A percentile compares a stretch with the other conserved stretches of the same genome.
phyloP scores from a whole-genome alignment of 2,329 filamentous ascomycete genomes.

The Rutstroemia sp. region DNA sequence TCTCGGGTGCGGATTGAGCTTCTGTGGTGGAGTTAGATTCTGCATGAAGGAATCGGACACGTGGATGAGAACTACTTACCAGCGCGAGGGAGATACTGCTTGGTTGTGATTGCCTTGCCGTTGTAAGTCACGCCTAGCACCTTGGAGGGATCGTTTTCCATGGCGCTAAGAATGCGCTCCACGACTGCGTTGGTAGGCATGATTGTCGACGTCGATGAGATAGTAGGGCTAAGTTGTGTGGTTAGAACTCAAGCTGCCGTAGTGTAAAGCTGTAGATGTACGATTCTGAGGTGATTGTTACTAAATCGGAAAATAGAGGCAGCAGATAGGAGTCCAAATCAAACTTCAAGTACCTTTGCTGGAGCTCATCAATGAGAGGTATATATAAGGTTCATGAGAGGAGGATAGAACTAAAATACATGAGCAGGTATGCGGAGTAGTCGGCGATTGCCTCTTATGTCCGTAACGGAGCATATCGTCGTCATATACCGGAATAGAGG shows the following conservation, averaged over 20 bases:
- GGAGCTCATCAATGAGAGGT: too few relatives aligned
- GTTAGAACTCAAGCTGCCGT: neutral
- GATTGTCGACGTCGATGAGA: neutral
- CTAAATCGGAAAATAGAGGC: too few relatives aligned
- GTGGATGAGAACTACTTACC: slow-evolving; percentile 17
- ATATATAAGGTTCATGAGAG: too few relatives aligned
- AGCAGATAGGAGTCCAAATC: too few relatives aligned
- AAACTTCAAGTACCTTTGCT: too few relatives aligned
- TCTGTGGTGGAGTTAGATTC: slow-evolving; percentile 8
- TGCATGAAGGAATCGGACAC: neutral
- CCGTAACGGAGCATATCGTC: too few relatives aligned
- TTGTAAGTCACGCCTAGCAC: slow-evolving; percentile 28
- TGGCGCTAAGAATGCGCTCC: neutral
- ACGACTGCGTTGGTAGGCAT: slow-evolving; percentile 12
- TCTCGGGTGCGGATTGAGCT: slow-evolving; percentile 18
- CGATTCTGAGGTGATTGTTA: neutral
- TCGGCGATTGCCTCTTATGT: too few relatives aligned
- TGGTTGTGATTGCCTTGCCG: slow-evolving; percentile 25
- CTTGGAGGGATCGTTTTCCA: slow-evolving; percentile 27
- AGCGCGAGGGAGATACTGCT: slow-evolving; percentile 28
- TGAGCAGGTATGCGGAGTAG: too few relatives aligned
- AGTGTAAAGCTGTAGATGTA: neutral
- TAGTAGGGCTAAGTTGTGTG: neutral
- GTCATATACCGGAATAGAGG: too few relatives aligned
- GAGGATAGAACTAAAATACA: too few relatives aligned